These are phyloP conservation scores for Przewalskia tangutica DNA, from an alignment of 257 asterid species.

Conservation along the genomic window DNA sequence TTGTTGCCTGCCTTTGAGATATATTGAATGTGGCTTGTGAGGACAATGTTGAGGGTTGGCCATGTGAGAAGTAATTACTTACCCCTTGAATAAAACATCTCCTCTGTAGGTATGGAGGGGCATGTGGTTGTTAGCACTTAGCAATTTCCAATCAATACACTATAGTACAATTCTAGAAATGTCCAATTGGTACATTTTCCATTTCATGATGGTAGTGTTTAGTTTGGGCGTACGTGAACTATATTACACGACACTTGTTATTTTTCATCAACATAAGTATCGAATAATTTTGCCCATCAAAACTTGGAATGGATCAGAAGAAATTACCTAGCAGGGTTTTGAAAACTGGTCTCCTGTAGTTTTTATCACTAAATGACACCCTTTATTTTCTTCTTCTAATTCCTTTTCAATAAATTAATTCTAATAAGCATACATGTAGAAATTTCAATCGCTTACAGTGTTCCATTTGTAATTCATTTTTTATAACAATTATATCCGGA, in stretches of 20 bases:
- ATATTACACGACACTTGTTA: background rate
- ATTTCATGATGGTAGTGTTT: background rate
- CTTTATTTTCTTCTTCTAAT: background rate
- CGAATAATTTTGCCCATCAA: background rate
- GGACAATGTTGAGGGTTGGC: background rate
- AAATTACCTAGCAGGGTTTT: background rate
- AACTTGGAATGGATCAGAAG: background rate
- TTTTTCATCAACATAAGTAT: background rate
- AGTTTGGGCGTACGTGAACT: background rate
- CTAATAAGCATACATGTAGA: background rate
- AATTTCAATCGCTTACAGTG: background rate
- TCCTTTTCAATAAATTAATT: background rate
- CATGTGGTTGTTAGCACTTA: constrained; percentile 1
- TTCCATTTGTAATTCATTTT: background rate
- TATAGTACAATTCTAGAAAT: background rate
- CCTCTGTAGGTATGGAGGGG: background rate
- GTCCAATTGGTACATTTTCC: background rate
- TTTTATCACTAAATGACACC: background rate
- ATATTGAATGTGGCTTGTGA: background rate
- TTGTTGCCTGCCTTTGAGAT: background rate
- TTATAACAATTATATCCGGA: no score
- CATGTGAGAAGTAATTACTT: constrained; percentile 3
- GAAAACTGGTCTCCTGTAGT: background rate
- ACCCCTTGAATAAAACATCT: background rate
- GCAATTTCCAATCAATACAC: background rate